Base-by-base conservation (phyloP, 176 grass and related monocot species). In the Bromus sterilis region DNA sequence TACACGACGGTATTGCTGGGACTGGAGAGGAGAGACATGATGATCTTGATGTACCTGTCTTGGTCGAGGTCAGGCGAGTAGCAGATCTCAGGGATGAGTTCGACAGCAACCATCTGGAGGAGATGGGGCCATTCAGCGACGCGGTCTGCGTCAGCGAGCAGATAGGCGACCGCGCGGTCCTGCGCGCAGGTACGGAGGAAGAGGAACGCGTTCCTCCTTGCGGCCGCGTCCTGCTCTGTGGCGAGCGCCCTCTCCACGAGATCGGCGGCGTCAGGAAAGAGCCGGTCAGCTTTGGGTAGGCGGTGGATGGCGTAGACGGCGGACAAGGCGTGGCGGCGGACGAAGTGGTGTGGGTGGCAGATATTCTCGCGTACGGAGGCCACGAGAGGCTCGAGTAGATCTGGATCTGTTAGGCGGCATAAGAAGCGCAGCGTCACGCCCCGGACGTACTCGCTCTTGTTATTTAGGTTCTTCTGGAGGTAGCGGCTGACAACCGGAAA, bases 1-100 rank as follows among this genome's bases (percentile, higher is more conserved):
- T 94, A 94, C 30, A 89, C 84, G 5, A 94, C 89, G 1, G 81
- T 51, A 28, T 69, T 85, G 36, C 3, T 37, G 63, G 84, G 60
- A 10, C 81, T 75, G 2, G 82, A 86, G 16, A 89, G 81, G 20
- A 94, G 87, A 56, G 89, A 82, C 2, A 89, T 85, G 6, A 94
- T 89, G 56, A 94, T 87, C 70, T 80, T 91, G 59, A 89, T 94
- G 21, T 89, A 84, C 55, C 66, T 80, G 6, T 87, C 86, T 85
- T 87, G 31, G 85, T 74, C 55, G 24, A 78, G 58, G 67, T 78
- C 75, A 1, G 35, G 6, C 21, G 87, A 44, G 2, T 73, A 71
- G 83, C 81, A 94, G 11, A 94, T 83, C 65, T 89, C 89, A 76
- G 81, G 78, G 40, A 91, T 72, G 77, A 94, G 92, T 51, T 94